Percentiles rank a stretch among this genome's conserved stretches.
phyloP scores from a whole-genome alignment of 2,329 filamentous ascomycete genomes.

The Curvularia sp. region DNA sequence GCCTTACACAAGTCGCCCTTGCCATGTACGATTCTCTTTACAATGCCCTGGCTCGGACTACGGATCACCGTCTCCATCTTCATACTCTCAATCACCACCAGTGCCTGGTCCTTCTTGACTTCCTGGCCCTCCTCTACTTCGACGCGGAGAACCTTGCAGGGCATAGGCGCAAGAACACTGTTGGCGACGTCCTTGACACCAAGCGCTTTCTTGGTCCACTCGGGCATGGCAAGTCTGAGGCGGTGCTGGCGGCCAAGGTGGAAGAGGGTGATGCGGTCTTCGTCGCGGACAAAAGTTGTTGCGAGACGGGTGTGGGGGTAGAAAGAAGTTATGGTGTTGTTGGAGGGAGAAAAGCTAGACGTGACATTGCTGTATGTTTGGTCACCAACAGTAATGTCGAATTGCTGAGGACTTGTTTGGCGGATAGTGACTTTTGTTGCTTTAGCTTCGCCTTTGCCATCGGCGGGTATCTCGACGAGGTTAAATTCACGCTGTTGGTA shows the following conservation, averaged over 20 bases:
- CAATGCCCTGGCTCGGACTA: constrained; percentile 57
- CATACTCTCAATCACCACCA: constrained; percentile 73
- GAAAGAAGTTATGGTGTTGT: constrained; percentile 70
- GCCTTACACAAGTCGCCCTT: constrained; percentile 57
- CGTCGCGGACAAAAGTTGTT: constrained; percentile 75
- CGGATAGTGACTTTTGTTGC: constrained; percentile 59
- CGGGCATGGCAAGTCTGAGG: constrained; percentile 65
- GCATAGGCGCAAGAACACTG: constrained; percentile 92
- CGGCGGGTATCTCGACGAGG: constrained; percentile 58
- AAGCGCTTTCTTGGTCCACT: constrained; percentile 87
- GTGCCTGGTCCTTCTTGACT: constrained; percentile 83
- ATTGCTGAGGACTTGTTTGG: constrained; percentile 59
- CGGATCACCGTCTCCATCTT: constrained; percentile 65
- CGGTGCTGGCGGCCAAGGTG: constrained; percentile 68
- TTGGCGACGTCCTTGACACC: constrained; percentile 81
- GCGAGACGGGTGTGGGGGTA: constrained; percentile 82
- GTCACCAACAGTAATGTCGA: constrained; percentile 59
- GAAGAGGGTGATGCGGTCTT: constrained; percentile 76
- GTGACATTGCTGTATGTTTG: constrained; percentile 55
- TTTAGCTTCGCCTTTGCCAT: constrained; percentile 50
- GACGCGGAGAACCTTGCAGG: constrained; percentile 92
- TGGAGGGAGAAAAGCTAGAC: constrained; percentile 55
- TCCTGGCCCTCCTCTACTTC: constrained; percentile 82
- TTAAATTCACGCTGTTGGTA: constrained; percentile 70
- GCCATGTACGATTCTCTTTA: constrained; percentile 58